Evolutionary conservation across 495 filamentous ascomycete genomes (phyloP).

Genomic region (Extremus antarcticus): DNA sequence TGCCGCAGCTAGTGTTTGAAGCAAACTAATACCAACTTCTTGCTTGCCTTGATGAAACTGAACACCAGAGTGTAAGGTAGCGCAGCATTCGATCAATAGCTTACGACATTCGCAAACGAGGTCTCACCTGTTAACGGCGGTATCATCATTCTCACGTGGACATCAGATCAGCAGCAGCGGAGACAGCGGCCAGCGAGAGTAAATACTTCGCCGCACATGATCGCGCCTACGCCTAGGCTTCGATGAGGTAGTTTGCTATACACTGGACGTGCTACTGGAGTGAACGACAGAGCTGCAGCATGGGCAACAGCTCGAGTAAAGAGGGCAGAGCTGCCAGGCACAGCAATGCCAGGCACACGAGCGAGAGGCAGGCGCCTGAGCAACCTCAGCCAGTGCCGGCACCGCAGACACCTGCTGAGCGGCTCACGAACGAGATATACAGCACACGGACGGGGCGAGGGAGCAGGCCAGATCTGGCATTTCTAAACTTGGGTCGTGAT

Average conservation of each 20-base stretch:
- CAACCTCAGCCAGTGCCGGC: conserved; percentile 1
- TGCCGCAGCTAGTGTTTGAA: not conserved
- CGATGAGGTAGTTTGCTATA: not conserved
- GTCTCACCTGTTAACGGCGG: too few relatives aligned
- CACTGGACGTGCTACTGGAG: not conserved
- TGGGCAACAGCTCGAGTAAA: conserved; percentile 35
- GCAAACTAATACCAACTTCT: too few relatives aligned
- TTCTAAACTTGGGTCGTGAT: conserved; percentile 26
- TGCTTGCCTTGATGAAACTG: too few relatives aligned
- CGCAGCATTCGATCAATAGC: too few relatives aligned
- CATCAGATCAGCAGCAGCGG: not conserved
- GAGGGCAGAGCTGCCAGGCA: conserved; percentile 17
- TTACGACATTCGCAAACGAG: not conserved
- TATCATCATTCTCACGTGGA: not conserved
- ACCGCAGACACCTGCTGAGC: conserved; percentile 15
- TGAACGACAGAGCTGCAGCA: conserved; percentile 10
- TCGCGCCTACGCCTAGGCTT: not conserved
- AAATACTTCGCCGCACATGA: not conserved
- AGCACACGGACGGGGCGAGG: conserved; percentile 18
- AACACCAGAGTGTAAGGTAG: too few relatives aligned
- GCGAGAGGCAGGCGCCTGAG: conserved; percentile 14
- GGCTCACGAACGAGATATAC: conserved; percentile 21
- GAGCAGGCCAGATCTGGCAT: conserved; percentile 30
- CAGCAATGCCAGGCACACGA: conserved; percentile 12
- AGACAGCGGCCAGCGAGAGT: not conserved